phyloP scores from a whole-genome alignment of 345 rosid genomes.

The Fremontodendron californicum region DNA sequence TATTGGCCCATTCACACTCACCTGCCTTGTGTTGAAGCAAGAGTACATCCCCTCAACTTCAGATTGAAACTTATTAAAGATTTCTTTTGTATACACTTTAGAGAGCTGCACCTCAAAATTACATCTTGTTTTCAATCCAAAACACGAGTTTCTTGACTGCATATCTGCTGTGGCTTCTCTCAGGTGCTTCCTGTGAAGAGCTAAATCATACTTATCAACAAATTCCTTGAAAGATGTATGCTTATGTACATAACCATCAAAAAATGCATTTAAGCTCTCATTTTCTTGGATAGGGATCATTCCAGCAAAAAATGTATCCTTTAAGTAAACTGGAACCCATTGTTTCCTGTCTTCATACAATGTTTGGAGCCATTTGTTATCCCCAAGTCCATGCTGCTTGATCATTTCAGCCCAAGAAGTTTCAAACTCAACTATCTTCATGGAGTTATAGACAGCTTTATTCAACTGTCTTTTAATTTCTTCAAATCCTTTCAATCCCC shows the following conservation, averaged over 20 bases:
- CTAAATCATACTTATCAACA: constrained; percentile 49
- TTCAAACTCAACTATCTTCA: constrained; percentile 44
- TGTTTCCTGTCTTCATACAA: constrained; percentile 40
- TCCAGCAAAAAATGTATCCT: constrained; percentile 47
- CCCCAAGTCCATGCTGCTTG: constrained; percentile 35
- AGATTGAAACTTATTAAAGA: constrained; percentile 41
- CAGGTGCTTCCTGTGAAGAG: constrained; percentile 45
- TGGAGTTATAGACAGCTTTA: constrained; percentile 42
- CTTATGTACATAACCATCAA: constrained; percentile 61
- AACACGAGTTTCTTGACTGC: constrained; percentile 34
- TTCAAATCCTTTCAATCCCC: constrained; percentile 47
- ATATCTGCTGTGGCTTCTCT: constrained; percentile 47
- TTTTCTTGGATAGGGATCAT: constrained; percentile 47
- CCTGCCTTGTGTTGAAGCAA: constrained; percentile 52
- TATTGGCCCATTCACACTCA: constrained; percentile 35
- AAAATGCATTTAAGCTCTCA: constrained; percentile 47
- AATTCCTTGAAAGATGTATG: constrained; percentile 55
- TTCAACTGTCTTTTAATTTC: constrained; percentile 34
- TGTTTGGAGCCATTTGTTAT: constrained; percentile 48
- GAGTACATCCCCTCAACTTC: constrained; percentile 54
- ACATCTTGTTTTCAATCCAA: constrained; percentile 46
- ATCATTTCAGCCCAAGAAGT: constrained; percentile 44
- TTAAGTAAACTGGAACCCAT: constrained; percentile 58
- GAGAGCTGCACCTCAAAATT: constrained; percentile 53
- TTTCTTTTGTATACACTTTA: constrained; percentile 39